Evolutionary conservation across 2,329 filamentous ascomycete species (phyloP).

Genomic region (Zymoseptoria ardabiliae): DNA sequence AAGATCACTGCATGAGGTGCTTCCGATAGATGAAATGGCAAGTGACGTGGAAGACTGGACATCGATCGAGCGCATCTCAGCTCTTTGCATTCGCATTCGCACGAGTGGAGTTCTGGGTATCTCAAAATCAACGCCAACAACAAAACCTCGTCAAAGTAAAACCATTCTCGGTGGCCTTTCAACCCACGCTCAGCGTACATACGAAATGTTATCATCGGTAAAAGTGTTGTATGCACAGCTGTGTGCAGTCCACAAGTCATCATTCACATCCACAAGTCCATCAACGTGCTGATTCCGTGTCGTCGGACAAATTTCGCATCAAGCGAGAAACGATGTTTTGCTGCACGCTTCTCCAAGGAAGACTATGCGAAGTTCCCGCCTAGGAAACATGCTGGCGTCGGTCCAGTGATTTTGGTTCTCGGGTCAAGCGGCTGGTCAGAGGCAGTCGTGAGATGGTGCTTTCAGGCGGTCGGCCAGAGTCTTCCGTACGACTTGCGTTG

Average conservation of each 20-base stretch:
- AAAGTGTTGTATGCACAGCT: background rate
- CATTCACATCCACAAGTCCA: background rate
- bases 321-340: background rate
- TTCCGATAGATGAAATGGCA: background rate
- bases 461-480: conserved; percentile 15
- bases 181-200: background rate
- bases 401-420: background rate
- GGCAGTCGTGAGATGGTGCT: background rate
- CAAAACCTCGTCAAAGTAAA: background rate
- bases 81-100: background rate
- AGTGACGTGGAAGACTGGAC: background rate
- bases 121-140: background rate
- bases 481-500: conserved; percentile 5
- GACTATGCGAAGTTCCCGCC: background rate
- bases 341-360: background rate
- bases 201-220: background rate
- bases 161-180: background rate
- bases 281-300: background rate
- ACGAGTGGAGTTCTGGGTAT: background rate
- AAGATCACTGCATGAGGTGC: background rate
- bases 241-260: background rate
- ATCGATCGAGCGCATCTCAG: background rate
- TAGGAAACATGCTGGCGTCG: background rate
- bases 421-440: background rate
- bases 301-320: background rate